A percentile compares a stretch with the other conserved stretches of the same genome.
Conservation (phyloP, 495 filamentous ascomycete species). For the Daldinia concentrica region DNA sequence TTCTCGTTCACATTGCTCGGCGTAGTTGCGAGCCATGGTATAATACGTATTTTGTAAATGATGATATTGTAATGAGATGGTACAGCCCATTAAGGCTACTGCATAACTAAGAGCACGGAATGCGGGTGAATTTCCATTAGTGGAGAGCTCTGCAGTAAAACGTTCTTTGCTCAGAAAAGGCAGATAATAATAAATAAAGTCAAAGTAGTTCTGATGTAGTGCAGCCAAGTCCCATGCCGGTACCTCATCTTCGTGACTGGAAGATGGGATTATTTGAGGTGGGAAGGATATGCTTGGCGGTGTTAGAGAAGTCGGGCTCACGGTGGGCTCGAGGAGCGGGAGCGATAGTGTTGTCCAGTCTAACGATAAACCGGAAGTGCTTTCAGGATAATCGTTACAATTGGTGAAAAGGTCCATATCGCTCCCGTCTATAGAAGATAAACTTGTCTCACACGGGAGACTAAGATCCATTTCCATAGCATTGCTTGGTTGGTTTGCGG, state of each 20-base stretch:
- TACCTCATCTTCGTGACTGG: background rate
- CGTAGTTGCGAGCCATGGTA: constrained; percentile 9
- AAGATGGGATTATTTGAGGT: background rate
- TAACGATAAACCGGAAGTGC: background rate
- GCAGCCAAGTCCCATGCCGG: constrained; percentile 5
- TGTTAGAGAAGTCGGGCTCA: constrained; percentile 6
- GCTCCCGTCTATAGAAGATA: background rate
- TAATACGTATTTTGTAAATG: constrained; percentile 14
- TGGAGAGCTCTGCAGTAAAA: constrained; percentile 7
- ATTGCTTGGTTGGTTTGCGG: background rate
- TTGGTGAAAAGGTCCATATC: constrained; percentile 14
- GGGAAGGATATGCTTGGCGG: constrained; percentile 3
- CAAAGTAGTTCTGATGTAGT: constrained; percentile 6
- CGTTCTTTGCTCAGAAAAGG: constrained; percentile 12
- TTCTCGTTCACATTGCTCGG: constrained; percentile 13
- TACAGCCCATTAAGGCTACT: constrained; percentile 9
- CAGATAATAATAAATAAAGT: constrained; percentile 13
- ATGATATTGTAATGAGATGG: constrained; percentile 4
- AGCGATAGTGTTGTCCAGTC: constrained; percentile 7
- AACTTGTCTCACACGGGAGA: constrained; percentile 3
- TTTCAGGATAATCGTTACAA: constrained; percentile 10
- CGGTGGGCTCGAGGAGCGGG: constrained; percentile 8
- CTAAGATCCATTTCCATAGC: constrained; percentile 10
- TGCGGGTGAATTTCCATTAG: constrained; percentile 4
- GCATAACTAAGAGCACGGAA: constrained; percentile 8